Evolutionary conservation across 164 flowering plant species (phyloP), one percentile per base, ranked within the genome.

Genomic region (Nymphaea colorata): DNA sequence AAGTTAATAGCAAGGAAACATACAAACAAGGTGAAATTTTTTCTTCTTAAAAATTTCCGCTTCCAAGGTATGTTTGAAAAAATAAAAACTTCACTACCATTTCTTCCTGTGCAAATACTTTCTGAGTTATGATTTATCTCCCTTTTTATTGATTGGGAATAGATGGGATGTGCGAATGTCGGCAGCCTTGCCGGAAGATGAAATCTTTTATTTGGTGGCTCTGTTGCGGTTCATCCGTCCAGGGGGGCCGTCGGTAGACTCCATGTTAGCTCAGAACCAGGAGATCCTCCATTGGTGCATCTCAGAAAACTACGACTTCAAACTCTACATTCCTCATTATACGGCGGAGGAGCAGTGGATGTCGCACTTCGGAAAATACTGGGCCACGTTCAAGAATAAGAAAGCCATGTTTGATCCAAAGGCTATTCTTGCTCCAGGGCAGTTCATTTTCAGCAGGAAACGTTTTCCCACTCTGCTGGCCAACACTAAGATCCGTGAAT

Each of bases 381-480:
- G 97, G 99, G 4, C 77, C 0, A 76, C 80, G 66, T 91, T 94
- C 61, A 81, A 79, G 4, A 86, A 89, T 64, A 84, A 86, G 75
- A 94, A 91, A 76, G 57, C 78, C 0, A 18, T 51, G 5, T 91
- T 81, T 69, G 98, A 93, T 82, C 98, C 98, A 3, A 73, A 72
- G 86, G 91, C 88, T 14, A 76, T 93, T 67, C 96, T 93, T 63
- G 90, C 97, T 0, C 98, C 98, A 2, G 99, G 99, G 0, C 99
- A 94, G 67, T 79, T 79, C 44, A 91, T 94, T 47, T 94, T 94
- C 77, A 12, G 79, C 0, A 77, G 86, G 74, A 25, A 25, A 25
- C 36, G 36, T 25, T 25, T 25, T 25, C 55, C 11, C 11, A 7
- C 55, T 6, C 55, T 14, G 55, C 55, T 47, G 12, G 55, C 11